A percentile compares a stretch with the other conserved stretches of the same genome.
Evolutionary conservation across 805 yeast species (phyloP).

Genomic region (Kodamaea kaohsiungensis): DNA sequence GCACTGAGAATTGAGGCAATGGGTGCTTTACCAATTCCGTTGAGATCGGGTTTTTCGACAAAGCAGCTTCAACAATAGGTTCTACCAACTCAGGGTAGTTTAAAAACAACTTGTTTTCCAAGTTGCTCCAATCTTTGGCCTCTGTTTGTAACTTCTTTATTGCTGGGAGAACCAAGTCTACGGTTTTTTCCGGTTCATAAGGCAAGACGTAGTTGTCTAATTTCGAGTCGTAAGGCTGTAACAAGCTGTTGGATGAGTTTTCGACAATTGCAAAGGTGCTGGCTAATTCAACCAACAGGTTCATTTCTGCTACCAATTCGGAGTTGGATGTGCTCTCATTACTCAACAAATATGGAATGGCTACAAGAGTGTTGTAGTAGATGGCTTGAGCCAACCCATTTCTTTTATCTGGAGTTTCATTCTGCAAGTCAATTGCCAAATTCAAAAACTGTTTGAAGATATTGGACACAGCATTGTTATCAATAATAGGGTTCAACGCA

Average conservation of each 20-base stretch:
- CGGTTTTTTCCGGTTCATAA: constrained; percentile 50
- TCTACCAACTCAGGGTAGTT: constrained; percentile 31
- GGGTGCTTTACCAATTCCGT: constrained; percentile 40
- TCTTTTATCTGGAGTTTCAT: constrained; percentile 33
- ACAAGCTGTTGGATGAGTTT: constrained; percentile 17
- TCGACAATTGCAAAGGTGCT: constrained; percentile 35
- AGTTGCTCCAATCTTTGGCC: constrained; percentile 43
- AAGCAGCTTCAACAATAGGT: constrained; percentile 35
- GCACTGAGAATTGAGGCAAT: constrained; percentile 41
- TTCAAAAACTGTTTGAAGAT: constrained; percentile 56
- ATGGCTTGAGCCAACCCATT: constrained; percentile 67
- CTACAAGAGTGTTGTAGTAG: constrained; percentile 58
- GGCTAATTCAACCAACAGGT: constrained; percentile 50
- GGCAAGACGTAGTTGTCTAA: constrained; percentile 41
- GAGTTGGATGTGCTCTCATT: constrained; percentile 29
- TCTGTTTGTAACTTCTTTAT: constrained; percentile 32
- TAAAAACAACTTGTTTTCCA: constrained; percentile 33
- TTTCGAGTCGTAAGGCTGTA: constrained; percentile 41
- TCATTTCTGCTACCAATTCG: constrained; percentile 34
- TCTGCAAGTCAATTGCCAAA: constrained; percentile 58
- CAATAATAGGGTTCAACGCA: constrained; percentile 62
- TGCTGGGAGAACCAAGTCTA: constrained; percentile 55
- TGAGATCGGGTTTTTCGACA: constrained; percentile 37
- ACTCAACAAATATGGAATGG: constrained; percentile 64
- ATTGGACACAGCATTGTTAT: constrained; percentile 37